Evolutionary conservation across 768 basidiomycete genomes (phyloP).

Genomic region (Suillus placidus): DNA sequence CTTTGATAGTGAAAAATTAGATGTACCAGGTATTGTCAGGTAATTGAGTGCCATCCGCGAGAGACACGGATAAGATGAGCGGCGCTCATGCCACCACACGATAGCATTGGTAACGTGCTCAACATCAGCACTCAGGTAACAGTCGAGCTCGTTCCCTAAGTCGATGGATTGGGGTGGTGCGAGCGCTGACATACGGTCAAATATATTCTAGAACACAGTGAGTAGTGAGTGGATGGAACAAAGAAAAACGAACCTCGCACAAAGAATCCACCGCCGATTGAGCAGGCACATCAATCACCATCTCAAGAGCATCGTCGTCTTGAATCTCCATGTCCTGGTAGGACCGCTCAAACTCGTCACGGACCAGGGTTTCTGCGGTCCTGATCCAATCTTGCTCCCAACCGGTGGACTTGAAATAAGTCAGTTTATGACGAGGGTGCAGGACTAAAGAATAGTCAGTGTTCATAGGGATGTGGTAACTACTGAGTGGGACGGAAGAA

Average conservation of each 20-base stretch:
- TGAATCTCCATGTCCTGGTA: neutral
- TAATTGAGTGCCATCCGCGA: slow-evolving; percentile 40
- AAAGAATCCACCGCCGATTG: neutral
- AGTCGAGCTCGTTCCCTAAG: slow-evolving; percentile 29
- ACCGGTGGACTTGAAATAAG: slow-evolving; percentile 30
- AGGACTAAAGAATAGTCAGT: slow-evolving; percentile 25
- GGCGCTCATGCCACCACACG: slow-evolving; percentile 33
- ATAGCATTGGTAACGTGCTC: slow-evolving; percentile 29
- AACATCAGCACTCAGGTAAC: slow-evolving; percentile 29
- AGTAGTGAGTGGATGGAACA: neutral
- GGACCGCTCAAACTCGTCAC: slow-evolving; percentile 19
- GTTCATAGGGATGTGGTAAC: neutral
- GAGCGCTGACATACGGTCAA: slow-evolving; percentile 30
- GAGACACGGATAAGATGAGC: slow-evolving; percentile 29
- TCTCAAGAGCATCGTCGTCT: neutral
- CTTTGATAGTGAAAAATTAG: slow-evolving; percentile 12
- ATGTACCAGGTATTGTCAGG: slow-evolving; percentile 34
- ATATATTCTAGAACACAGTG: slow-evolving; percentile 27
- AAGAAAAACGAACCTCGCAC: neutral
- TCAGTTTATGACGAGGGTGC: slow-evolving; percentile 33
- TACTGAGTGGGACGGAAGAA: slow-evolving; percentile 4
- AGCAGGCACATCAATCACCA: neutral
- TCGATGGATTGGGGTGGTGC: slow-evolving; percentile 19
- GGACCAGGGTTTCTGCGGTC: slow-evolving; percentile 20
- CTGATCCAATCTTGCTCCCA: slow-evolving; percentile 33